Evolutionary conservation across 2,329 filamentous ascomycete genomes (phyloP), one percentile per base, ranked within the genome.

Genomic region (Pseudodiploospora longispora): DNA sequence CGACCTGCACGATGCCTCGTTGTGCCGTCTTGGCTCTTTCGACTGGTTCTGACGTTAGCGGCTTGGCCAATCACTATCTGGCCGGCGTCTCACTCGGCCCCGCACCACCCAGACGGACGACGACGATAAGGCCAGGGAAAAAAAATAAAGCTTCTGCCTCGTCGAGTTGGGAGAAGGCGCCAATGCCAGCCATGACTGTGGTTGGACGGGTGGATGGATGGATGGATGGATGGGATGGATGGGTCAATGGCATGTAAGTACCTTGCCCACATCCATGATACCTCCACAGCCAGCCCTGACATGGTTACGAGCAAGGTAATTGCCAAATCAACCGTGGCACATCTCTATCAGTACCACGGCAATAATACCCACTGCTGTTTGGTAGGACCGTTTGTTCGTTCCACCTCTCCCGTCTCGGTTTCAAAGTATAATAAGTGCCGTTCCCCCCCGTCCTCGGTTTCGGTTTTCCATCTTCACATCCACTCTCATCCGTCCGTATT

Each of bases 381-480:
- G 8, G 30, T 27, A 28, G 9, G n/a, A 9, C 40, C 32, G 12
- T 19, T 19, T 19, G 19, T 19, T 19, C 19, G 19, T 19, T 19
- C 19, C 19, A 19, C 19, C 19, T 19, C 19, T 19, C 19, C 19
- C 19, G 19, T 19, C 19, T 19, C 19, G 19, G 19, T 19, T 19
- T 19, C 19, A 36, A 46, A 43, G 35, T 46, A 46, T 46, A 46
- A 43, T 43, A 46, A 46, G 27, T 12, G 30, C 32, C 36, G 8
- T 27, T 6, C 27, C 38, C 34, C 32, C 38, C 37, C 42, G 19
- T 19, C 32, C 9, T 34, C 32, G 32, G 9, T 12, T 12, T 34
- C 3, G 12, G 32, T 34, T 34, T 9, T 34, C 12, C 32, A 36
- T 39, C 10, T 41, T n/a, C 8, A 9, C 28, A 9, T 41, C 27